A percentile compares a stretch with the other conserved stretches of the same genome.
phyloP scores from a whole-genome alignment of 108 stramenopile genomes.

The Aurantiochytrium sp. region DNA sequence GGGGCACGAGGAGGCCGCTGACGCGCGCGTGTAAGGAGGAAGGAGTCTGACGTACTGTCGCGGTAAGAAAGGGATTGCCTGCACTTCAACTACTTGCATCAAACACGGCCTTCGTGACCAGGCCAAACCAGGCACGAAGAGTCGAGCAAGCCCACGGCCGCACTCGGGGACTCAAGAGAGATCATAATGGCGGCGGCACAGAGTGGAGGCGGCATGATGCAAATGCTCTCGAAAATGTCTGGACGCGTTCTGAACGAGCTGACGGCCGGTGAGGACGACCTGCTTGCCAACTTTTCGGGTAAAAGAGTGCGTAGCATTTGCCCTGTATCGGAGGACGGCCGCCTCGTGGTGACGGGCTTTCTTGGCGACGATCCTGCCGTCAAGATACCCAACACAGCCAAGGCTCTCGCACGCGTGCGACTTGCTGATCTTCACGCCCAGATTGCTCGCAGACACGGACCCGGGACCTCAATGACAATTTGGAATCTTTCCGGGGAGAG shows the following conservation, averaged over 20 bases:
- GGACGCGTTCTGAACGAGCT: background rate
- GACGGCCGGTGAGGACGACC: background rate
- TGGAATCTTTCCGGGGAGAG: conserved; percentile 20
- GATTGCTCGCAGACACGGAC: background rate
- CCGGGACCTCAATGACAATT: background rate
- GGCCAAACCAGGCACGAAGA: background rate
- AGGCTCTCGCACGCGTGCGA: background rate
- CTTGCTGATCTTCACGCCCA: background rate
- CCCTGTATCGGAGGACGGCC: background rate
- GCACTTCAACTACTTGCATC: too few relatives aligned
- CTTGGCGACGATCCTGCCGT: background rate
- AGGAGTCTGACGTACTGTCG: too few relatives aligned
- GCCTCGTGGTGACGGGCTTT: background rate
- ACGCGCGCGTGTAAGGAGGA: too few relatives aligned
- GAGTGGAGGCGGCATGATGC: too few relatives aligned
- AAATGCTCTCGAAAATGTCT: too few relatives aligned
- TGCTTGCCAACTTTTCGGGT: background rate
- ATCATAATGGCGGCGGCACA: too few relatives aligned
- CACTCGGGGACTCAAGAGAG: background rate
- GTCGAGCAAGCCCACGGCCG: background rate
- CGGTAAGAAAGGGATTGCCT: too few relatives aligned
- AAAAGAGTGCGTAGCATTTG: background rate
- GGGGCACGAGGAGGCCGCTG: too few relatives aligned
- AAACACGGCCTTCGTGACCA: too few relatives aligned
- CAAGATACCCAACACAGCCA: background rate